Evolutionary conservation across 2,329 filamentous ascomycete species (phyloP).

Genomic region (Paracorniculantispora psalliotae): DNA sequence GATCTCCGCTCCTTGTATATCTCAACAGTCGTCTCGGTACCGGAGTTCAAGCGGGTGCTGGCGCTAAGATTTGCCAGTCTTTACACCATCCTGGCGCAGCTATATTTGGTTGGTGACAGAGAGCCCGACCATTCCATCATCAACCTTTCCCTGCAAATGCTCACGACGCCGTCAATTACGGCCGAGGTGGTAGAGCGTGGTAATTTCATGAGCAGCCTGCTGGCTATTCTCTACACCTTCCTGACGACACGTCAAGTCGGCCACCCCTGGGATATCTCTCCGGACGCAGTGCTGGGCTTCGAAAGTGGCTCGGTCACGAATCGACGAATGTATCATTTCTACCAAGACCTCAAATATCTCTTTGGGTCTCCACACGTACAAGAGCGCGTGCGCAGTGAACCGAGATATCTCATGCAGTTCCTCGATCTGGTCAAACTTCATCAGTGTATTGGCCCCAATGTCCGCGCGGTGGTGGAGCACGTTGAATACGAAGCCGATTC

Average conservation of each 20-base stretch:
- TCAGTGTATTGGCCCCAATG: slow-evolving; percentile 93
- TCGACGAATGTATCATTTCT: slow-evolving; percentile 94
- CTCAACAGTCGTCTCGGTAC: slow-evolving; percentile 90
- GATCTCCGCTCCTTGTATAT: slow-evolving; percentile 92
- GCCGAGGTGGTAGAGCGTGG: slow-evolving; percentile 91
- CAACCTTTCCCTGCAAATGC: slow-evolving; percentile 91
- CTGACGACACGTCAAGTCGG: slow-evolving; percentile 93
- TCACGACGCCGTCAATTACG: slow-evolving; percentile 94
- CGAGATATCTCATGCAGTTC: slow-evolving; percentile 88
- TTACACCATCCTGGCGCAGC: slow-evolving; percentile 87
- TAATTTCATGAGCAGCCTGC: slow-evolving; percentile 91
- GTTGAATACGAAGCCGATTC: slow-evolving; percentile 97
- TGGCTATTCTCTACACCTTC: slow-evolving; percentile 97
- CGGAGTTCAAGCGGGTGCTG: slow-evolving; percentile 90
- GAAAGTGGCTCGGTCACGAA: slow-evolving; percentile 95
- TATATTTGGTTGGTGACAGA: slow-evolving; percentile 92
- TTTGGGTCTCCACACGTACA: slow-evolving; percentile 87
- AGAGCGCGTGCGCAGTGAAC: slow-evolving; percentile 73
- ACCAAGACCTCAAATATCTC: slow-evolving; percentile 87
- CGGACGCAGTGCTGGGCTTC: slow-evolving; percentile 81
- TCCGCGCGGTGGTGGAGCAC: slow-evolving; percentile 85
- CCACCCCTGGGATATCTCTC: slow-evolving; percentile 83
- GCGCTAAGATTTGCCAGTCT: slow-evolving; percentile 90
- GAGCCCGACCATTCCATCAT: slow-evolving; percentile 98
- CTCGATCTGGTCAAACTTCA: slow-evolving; percentile 92